Base-by-base conservation (phyloP, 1,284 basidiomycete genomes). In the Malassezia japonica region DNA sequence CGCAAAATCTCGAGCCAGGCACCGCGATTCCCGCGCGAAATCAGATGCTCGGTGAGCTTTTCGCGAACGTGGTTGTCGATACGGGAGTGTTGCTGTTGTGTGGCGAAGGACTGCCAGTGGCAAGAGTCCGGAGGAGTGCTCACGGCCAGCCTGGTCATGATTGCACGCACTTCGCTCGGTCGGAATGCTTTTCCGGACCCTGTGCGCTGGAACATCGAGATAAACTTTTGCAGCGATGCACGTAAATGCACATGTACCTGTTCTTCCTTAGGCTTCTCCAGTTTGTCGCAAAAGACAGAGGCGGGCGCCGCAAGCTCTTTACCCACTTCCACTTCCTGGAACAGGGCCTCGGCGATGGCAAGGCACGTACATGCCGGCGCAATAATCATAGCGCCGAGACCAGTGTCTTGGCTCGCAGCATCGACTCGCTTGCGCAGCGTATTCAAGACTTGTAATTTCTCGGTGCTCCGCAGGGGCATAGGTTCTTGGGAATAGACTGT, bases 371-470 rank as follows among this genome's bases (percentile, higher is more conserved):
- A n/a, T n/a, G n/a, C n/a, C n/a, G n/a, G n/a, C n/a, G n/a, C n/a
- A n/a, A n/a, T n/a, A n/a, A n/a, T n/a, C n/a, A n/a, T n/a, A n/a
- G n/a, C n/a, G n/a, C n/a, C n/a, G n/a, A n/a, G n/a, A n/a, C n/a
- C n/a, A n/a, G n/a, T n/a, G n/a, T n/a, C n/a, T n/a, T n/a, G n/a
- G n/a, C n/a, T n/a, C n/a, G n/a, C n/a, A n/a, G n/a, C n/a, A n/a
- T n/a, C n/a, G n/a, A 7, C 20, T 8, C 45, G 29, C n/a, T 21
- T 20, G 8, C 38, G 49, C 20, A 50, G 32, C 13, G 35, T 38
- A 4, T 50, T 10, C 12, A 20, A 24, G 24, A 37, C 12, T 37
- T 40, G 36, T 23, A 51, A 37, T 18, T 46, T 46, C 16, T 46
- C 50, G 24, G 50, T 41, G 12, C 38, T 9, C 3, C 38, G 38